Conservation (phyloP, 176 grass and related monocot genomes). For the Oryza coarctata region DNA sequence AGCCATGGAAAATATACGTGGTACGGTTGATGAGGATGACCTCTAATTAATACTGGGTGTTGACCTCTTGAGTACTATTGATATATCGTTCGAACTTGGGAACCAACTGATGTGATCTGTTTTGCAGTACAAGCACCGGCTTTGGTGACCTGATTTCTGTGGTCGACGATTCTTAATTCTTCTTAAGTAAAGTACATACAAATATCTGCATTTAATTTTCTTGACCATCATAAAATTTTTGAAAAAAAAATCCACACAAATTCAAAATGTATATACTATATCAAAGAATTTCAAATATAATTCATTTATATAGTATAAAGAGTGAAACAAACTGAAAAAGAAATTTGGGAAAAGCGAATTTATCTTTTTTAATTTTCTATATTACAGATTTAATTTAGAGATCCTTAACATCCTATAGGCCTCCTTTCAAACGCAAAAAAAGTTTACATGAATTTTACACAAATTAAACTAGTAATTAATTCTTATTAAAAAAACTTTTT, state of each 20-base stretch:
- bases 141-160: neutral
- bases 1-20: neutral
- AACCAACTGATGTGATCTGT: neutral
- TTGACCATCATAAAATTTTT: neutral
- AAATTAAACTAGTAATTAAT: too few species aligned
- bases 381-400: too few species aligned
- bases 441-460: too few species aligned
- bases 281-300: neutral
- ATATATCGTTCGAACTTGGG: neutral
- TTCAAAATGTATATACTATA: neutral
- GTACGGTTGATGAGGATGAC: neutral
- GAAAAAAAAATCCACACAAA: neutral
- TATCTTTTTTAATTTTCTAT: too few species aligned
- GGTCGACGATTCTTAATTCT: neutral
- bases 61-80: constrained; percentile 17
- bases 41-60: constrained; percentile 27
- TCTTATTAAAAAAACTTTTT: too few species aligned
- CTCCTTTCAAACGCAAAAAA: too few species aligned
- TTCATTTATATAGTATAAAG: too few species aligned
- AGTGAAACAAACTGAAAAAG: too few species aligned
- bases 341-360: too few species aligned
- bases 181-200: neutral
- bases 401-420: too few species aligned
- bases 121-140: neutral
- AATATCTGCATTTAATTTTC: neutral